Evolutionary conservation across 371 early-diverging fungal genomes (phyloP).

Genomic region (Neoconidiobolus thromboides): DNA sequence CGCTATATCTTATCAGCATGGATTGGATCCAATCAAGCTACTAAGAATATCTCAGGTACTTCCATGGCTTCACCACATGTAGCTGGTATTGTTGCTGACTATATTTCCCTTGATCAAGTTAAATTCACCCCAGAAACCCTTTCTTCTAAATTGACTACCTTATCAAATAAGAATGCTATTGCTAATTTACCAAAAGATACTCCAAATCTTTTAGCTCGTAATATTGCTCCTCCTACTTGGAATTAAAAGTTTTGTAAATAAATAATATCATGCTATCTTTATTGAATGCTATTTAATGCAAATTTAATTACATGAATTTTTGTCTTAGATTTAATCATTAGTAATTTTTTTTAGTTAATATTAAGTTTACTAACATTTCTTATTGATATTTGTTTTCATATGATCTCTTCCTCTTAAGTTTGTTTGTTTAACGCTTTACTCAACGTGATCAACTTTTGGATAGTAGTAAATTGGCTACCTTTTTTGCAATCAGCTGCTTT

Average conservation of each 20-base stretch:
- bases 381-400: too few relatives aligned
- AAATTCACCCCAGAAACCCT: background rate
- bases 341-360: too few relatives aligned
- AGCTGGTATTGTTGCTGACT: constrained; percentile 40
- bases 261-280: too few relatives aligned
- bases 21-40: constrained; percentile 47
- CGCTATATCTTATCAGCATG: constrained; percentile 72
- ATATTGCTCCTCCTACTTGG: background rate
- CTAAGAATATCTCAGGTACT: constrained; percentile 53
- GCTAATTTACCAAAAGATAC: background rate
- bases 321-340: too few relatives aligned
- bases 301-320: too few relatives aligned
- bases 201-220: background rate
- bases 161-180: background rate
- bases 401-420: too few relatives aligned
- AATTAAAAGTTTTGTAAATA: background rate
- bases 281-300: too few relatives aligned
- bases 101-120: background rate
- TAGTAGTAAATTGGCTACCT: too few relatives aligned
- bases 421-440: too few relatives aligned
- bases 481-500: too few relatives aligned
- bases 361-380: too few relatives aligned
- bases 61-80: constrained; percentile 73
- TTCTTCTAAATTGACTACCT: constrained; percentile 1
- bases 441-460: too few relatives aligned